These are phyloP conservation scores for Penicillium riverlandense DNA, from an alignment of 495 filamentous ascomycete genomes.

Conservation along the genomic window DNA sequence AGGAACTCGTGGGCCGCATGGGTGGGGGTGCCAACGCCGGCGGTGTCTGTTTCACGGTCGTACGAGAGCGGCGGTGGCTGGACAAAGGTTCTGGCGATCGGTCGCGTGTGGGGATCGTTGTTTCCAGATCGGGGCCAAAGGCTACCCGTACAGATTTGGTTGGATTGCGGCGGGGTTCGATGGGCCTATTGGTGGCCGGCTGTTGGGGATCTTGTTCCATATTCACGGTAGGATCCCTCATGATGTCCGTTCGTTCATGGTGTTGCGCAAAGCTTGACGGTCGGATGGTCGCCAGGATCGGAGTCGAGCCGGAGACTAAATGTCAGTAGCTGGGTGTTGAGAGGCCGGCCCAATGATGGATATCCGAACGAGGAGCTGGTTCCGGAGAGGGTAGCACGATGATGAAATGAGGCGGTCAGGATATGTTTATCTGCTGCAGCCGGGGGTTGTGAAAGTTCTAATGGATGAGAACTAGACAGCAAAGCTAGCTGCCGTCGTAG, in stretches of 20 bases:
- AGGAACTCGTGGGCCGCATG: conserved; percentile 28
- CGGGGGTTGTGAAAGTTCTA: too few species aligned
- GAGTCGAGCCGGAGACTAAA: not conserved
- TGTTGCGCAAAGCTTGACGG: conserved; percentile 15
- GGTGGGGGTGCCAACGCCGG: conserved; percentile 11
- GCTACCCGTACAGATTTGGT: conserved; percentile 38
- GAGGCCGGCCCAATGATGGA: too few species aligned
- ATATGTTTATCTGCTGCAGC: too few species aligned
- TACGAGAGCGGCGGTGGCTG: conserved; percentile 35
- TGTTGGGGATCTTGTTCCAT: conserved; percentile 31
- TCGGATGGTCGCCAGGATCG: conserved; percentile 5
- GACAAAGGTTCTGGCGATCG: conserved; percentile 29
- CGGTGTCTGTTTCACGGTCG: conserved; percentile 25
- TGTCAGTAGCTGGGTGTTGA: not conserved
- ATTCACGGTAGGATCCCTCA: conserved; percentile 33
- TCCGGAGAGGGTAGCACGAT: not conserved
- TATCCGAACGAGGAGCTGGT: too few species aligned
- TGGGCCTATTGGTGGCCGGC: conserved; percentile 19
- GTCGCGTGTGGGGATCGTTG: conserved; percentile 35
- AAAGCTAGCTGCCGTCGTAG: too few species aligned
- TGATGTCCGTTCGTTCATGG: conserved; percentile 30
- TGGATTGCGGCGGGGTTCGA: conserved; percentile 27
- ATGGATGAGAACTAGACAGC: too few species aligned
- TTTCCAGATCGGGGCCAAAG: conserved; percentile 39
- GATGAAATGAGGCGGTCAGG: not conserved